phyloP scores from a whole-genome alignment of 345 rosid species.

The Carallia brachiata region DNA sequence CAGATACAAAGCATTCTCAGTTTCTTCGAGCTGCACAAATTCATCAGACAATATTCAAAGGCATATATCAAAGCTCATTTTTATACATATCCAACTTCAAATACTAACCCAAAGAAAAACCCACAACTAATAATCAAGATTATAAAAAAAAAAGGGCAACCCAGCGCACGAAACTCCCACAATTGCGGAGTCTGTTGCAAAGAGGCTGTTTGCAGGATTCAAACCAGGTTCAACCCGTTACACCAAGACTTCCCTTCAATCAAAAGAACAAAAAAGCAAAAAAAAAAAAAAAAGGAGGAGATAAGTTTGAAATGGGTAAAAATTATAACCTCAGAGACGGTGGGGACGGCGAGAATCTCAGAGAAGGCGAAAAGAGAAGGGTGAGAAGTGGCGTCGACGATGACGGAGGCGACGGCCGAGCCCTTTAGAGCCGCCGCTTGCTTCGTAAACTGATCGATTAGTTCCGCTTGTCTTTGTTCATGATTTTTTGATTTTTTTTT shows the following conservation, averaged over 20 bases:
- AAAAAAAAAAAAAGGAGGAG: slow-evolving; percentile 3
- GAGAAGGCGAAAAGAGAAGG: slow-evolving; percentile 92
- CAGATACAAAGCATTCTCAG: slow-evolving; percentile 48
- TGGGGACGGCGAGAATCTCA: slow-evolving; percentile 76
- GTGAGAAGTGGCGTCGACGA: slow-evolving; percentile 79
- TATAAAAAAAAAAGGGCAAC: background rate
- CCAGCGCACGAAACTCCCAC: background rate
- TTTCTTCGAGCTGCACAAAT: slow-evolving; percentile 80
- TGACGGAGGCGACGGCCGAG: slow-evolving; percentile 47
- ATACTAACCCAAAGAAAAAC: too few relatives aligned
- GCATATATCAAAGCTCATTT: background rate
- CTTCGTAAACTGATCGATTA: slow-evolving; percentile 61
- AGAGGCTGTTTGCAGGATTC: too few relatives aligned
- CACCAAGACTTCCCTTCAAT: too few relatives aligned
- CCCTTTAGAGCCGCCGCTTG: slow-evolving; percentile 55
- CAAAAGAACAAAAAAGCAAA: background rate
- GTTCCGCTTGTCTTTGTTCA: slow-evolving; percentile 75
- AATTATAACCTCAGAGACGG: slow-evolving; percentile 45
- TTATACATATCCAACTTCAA: too few relatives aligned
- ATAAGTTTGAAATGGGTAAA: background rate
- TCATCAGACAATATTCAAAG: background rate
- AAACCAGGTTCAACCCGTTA: too few relatives aligned
- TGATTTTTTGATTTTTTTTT: background rate
- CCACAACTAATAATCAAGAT: background rate
- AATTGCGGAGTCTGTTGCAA: too few relatives aligned